phyloP scores from a whole-genome alignment of 129 eudicot genomes.

The sunflower (Helianthus annuus) region HanXRQr2.0-SUNRISE NC_035443.2:48679349-48679848 shows the following conservation, averaged over 20 bases:
- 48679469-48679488: slow-evolving; percentile 29
- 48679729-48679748: neutral
- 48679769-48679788: neutral
- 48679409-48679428: slow-evolving; percentile 10
- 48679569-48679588: neutral
- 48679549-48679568: neutral
- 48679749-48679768: neutral
- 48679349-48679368: neutral
- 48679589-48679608: neutral
- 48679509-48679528: slow-evolving; percentile 18
- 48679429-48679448: neutral
- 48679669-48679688: too few species aligned
- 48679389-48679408: slow-evolving; percentile 6
- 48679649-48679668: too few species aligned
- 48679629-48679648: too few species aligned
- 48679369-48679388: neutral
- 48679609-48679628: too few species aligned
- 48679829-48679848: neutral
- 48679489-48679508: slow-evolving; percentile 29
- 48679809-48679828: too few species aligned
- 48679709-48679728: too few species aligned
- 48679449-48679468: slow-evolving; percentile 17
- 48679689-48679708: too few species aligned
- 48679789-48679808: too few species aligned
- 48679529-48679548: neutral